Evolutionary conservation across 306 rosid genomes (phyloP), one percentile per base, ranked within the genome.

Genomic region (Sicyos baderoa): DNA sequence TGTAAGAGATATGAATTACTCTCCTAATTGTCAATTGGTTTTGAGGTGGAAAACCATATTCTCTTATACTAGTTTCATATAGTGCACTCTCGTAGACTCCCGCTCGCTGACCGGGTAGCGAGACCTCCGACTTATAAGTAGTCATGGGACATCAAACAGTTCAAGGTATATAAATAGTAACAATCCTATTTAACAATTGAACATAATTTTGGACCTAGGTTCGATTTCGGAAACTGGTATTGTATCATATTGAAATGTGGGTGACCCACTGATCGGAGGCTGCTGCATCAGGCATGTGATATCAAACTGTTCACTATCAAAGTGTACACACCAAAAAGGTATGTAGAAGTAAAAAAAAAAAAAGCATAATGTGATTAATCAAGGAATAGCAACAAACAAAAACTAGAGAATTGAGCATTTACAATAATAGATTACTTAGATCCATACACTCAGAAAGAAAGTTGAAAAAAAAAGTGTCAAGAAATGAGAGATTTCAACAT

Each of bases 351-450:
- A n/a, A n/a, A 65, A 45, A 29, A 37, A 4, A 37, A 7, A 66
- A 66, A 66, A 21, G 54, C 37, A 47, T 66, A 13, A 71, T 32
- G 16, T 58, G 44, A 21, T 73, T 53, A 68, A 71, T 10, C 66
- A 54, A 62, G 76, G 59, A 77, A 73, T 72, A 54, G 18, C 72
- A 67, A 67, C 75, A 48, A 75, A 79, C 78, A 81, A 76, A 79
- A 64, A 81, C 80, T 81, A 81, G 55, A 80, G 76, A n/a, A n/a
- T 90, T 88, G 83, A 84, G 88, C 84, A 88, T 90, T 84, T 89
- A 88, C 99, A 89, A 21, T 44, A 79, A 40, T 47, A 66, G 54
- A 81, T 84, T 70, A 85, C 76, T 68, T 79, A 47, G 35, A 67
- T 67, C 44, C 72, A 67, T 67, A 67, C 72, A 49, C 72, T 11